phyloP scores from a whole-genome alignment of 371 early-diverging fungal species.

The Saksenaea oblongispora region DNA sequence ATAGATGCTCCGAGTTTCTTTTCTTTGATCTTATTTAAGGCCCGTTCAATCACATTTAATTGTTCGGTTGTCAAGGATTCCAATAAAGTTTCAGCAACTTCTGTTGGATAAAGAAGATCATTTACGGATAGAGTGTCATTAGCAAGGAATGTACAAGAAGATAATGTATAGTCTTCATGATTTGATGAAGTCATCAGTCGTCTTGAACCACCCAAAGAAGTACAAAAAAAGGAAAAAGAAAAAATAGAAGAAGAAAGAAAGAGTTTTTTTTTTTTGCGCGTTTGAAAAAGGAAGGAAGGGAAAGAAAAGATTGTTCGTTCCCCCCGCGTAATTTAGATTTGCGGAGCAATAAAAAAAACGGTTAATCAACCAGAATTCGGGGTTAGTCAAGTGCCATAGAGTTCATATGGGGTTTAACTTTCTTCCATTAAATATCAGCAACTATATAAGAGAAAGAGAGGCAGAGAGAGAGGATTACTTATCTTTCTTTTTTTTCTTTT shows the following conservation, averaged over 20 bases:
- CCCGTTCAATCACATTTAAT: slow-evolving; percentile 35
- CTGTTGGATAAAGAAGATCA: slow-evolving; percentile 39
- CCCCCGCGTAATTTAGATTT: slow-evolving; percentile 1
- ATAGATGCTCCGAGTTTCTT: slow-evolving; percentile 15
- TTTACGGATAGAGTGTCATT: slow-evolving; percentile 12
- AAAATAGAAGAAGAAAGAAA: too few relatives aligned
- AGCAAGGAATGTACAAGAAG: background rate
- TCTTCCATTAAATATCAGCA: background rate
- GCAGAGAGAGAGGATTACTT: background rate
- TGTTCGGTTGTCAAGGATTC: slow-evolving; percentile 40
- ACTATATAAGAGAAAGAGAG: background rate
- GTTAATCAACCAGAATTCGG: slow-evolving; percentile 5
- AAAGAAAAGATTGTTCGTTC: slow-evolving; percentile 3
- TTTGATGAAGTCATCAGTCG: background rate
- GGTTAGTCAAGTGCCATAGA: background rate
- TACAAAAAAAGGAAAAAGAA: background rate
- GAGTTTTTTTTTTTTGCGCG: background rate
- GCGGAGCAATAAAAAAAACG: background rate
- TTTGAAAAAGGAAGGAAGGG: slow-evolving; percentile 5
- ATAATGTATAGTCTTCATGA: background rate
- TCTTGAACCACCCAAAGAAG: background rate
- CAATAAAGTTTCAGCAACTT: slow-evolving; percentile 34
- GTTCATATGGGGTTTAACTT: background rate
- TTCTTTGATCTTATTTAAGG: slow-evolving; percentile 40
- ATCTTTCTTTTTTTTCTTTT: background rate